A percentile compares a stretch with the other conserved stretches of the same genome.
These are phyloP conservation scores for Cladosporium austrohemisphaericum DNA, from an alignment of 2,329 filamentous ascomycete genomes.

Conservation along the genomic window DNA sequence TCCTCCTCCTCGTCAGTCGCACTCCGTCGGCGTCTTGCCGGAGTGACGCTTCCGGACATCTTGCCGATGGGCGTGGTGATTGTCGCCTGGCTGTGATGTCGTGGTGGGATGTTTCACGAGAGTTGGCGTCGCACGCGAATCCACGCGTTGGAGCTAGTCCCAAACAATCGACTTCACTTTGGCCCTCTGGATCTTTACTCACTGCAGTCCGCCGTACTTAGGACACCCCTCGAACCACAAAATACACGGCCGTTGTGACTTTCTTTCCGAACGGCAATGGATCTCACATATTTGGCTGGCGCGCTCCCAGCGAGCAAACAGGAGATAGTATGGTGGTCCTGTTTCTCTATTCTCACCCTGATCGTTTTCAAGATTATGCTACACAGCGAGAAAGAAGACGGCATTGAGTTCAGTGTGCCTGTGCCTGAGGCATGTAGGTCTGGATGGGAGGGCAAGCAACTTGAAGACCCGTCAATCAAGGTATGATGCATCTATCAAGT, in stretches of 20 bases:
- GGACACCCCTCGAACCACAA: conserved; percentile 3
- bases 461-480: conserved; percentile 61
- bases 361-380: conserved; percentile 9
- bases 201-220: background rate
- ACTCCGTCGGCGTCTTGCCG: conserved; percentile 11
- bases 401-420: conserved; percentile 36
- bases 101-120: conserved; percentile 5
- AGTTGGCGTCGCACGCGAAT: conserved; percentile 1
- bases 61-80: background rate
- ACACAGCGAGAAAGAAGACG: conserved; percentile 14
- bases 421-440: conserved; percentile 57
- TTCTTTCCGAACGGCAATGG: background rate
- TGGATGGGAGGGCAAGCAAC: conserved; percentile 52
- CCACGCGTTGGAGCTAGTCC: background rate
- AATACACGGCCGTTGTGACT: background rate
- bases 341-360: background rate
- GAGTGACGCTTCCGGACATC: conserved; percentile 14
- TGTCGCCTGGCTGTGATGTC: background rate
- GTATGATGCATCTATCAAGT: conserved; percentile 19
- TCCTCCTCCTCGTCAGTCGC: conserved; percentile 15
- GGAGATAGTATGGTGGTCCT: conserved; percentile 12
- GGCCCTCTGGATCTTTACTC: background rate
- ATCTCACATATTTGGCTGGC: conserved; percentile 7
- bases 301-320: conserved; percentile 7
- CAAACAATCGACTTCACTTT: conserved; percentile 2